Conservation (phyloP, 2,329 filamentous ascomycete species). For the Epichloe uncinata region DNA sequence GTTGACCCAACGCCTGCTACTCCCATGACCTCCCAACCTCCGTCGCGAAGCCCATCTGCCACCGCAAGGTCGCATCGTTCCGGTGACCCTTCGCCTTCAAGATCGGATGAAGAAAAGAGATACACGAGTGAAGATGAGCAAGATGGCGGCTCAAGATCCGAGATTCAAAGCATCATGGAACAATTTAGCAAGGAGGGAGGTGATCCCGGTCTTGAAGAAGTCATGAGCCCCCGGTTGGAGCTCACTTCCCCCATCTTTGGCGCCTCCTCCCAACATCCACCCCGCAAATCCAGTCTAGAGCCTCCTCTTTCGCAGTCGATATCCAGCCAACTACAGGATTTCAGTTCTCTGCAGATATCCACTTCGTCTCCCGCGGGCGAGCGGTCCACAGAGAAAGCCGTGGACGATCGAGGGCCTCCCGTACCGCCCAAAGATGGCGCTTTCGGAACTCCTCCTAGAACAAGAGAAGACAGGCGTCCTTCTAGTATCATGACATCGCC, state of each 20-base stretch:
- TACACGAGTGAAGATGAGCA: conserved; percentile 48
- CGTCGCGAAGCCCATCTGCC: conserved; percentile 46
- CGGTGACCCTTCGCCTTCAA: conserved; percentile 36
- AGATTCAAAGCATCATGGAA: conserved; percentile 96
- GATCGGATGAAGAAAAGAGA: conserved; percentile 46
- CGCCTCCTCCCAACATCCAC: conserved; percentile 57
- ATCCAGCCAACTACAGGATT: conserved; percentile 34
- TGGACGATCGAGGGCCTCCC: conserved; percentile 38
- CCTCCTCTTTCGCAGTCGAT: conserved; percentile 44
- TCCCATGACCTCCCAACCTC: conserved; percentile 38
- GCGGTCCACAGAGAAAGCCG: conserved; percentile 23
- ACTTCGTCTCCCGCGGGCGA: conserved; percentile 25
- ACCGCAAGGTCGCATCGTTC: conserved; percentile 34
- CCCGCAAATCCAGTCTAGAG: conserved; percentile 76
- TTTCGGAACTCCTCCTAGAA: conserved; percentile 23
- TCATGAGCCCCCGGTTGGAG: conserved; percentile 83
- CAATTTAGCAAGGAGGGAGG: conserved; percentile 72
- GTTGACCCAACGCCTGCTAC: conserved; percentile 47
- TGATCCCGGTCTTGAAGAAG: conserved; percentile 62
- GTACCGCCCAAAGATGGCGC: conserved; percentile 48
- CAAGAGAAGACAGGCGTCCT: conserved; percentile 24
- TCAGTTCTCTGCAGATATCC: conserved; percentile 29
- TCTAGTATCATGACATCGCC: conserved; percentile 20
- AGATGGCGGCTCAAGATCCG: conserved; percentile 59
- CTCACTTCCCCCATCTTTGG: conserved; percentile 66